Percentiles rank a stretch among this genome's conserved stretches.
Evolutionary conservation across 257 asterid species (phyloP).

Genomic region (Capsicum pubescens): DNA sequence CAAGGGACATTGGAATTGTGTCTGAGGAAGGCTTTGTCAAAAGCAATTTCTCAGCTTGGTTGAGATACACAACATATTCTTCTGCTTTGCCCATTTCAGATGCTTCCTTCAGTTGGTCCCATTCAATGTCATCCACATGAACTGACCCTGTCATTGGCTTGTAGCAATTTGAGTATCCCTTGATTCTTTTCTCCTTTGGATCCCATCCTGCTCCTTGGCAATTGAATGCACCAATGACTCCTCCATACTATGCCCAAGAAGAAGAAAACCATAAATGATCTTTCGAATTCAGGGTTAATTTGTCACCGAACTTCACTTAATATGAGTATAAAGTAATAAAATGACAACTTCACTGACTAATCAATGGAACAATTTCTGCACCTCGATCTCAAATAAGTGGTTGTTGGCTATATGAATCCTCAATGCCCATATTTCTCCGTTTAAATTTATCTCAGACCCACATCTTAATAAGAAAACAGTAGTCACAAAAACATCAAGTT

Average conservation of each 20-base stretch:
- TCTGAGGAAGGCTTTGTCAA: constrained; percentile 31
- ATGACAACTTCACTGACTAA: neutral
- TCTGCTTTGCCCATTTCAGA: constrained; percentile 36
- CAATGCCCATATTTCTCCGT: too few species aligned
- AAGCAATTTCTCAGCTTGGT: constrained; percentile 37
- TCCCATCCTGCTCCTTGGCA: constrained; percentile 77
- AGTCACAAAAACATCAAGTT: too few species aligned
- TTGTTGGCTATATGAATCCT: too few species aligned
- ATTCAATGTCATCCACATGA: constrained; percentile 45
- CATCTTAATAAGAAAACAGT: too few species aligned
- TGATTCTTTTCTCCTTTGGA: constrained; percentile 42
- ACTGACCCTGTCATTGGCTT: constrained; percentile 27
- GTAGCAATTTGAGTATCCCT: constrained; percentile 27
- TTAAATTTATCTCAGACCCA: too few species aligned
- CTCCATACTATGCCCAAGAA: constrained; percentile 44
- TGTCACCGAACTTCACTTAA: neutral
- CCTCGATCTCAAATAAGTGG: too few species aligned
- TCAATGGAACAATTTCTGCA: neutral
- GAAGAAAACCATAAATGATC: neutral
- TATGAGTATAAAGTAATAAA: neutral
- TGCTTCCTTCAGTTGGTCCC: constrained; percentile 47
- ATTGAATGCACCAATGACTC: constrained; percentile 74
- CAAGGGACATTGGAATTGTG: constrained; percentile 28
- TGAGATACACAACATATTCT: constrained; percentile 42
- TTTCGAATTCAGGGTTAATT: too few species aligned